Percentiles rank a stretch among this genome's conserved stretches.
Conservation (phyloP, 257 asterid species). For the Mitragyna speciosa region DNA sequence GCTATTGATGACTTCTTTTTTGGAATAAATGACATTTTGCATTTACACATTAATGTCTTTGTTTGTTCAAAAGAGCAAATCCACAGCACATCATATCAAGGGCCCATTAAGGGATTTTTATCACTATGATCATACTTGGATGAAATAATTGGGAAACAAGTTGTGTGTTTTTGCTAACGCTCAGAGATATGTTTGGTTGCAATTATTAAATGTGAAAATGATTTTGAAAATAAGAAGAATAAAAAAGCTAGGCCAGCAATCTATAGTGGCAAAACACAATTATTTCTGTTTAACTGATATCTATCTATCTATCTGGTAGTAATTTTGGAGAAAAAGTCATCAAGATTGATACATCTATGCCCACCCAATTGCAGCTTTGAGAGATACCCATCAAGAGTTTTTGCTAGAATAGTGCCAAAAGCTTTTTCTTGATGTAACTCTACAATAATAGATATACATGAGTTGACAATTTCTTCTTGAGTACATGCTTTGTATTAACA, state of each 20-base stretch:
- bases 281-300: neutral
- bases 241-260: neutral
- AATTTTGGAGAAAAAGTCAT: constrained; percentile 10
- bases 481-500: neutral
- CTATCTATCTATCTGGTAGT: neutral
- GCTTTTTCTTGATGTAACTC: neutral
- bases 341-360: neutral
- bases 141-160: constrained; percentile 11
- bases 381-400: neutral
- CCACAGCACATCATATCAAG: constrained; percentile 22
- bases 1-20: neutral
- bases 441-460: neutral
- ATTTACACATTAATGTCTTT: constrained; percentile 3
- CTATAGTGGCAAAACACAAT: constrained; percentile 2
- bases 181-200: constrained; percentile 11
- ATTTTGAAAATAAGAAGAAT: constrained; percentile 3
- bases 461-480: neutral
- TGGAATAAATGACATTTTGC: neutral
- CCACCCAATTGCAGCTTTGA: constrained; percentile 5
- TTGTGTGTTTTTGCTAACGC: constrained; percentile 12
- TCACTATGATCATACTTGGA: constrained; percentile 9
- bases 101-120: constrained; percentile 8
- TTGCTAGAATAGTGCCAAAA: neutral
- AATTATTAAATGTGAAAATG: constrained; percentile 21
- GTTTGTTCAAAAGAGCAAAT: constrained; percentile 17